Conservation (phyloP, 1,139 yeast genomes). For the Geotrichum bryndzae region DNA sequence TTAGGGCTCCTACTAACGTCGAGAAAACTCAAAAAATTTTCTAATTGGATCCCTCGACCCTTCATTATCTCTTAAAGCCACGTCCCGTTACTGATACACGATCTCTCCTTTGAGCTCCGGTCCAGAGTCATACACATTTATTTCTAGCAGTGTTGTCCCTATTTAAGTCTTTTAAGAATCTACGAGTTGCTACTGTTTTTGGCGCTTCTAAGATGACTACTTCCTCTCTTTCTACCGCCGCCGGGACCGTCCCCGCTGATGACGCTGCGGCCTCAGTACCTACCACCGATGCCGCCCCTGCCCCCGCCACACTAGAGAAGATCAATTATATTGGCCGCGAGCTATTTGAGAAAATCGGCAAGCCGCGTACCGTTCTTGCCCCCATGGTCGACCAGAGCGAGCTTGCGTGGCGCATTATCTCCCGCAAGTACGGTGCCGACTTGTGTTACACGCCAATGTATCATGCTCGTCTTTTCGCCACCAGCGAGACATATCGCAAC, state of each 20-base stretch:
- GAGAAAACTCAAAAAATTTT: background rate
- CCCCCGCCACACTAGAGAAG: background rate
- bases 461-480: conserved; percentile 86
- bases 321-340: conserved; percentile 50
- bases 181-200: background rate
- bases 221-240: background rate
- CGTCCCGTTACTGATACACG: background rate
- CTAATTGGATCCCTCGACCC: background rate
- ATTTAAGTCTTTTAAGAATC: background rate
- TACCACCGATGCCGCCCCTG: background rate
- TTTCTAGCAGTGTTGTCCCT: background rate
- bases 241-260: background rate
- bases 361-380: conserved; percentile 82
- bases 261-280: background rate
- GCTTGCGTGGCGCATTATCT: conserved; percentile 87
- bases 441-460: conserved; percentile 96
- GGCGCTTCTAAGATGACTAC: conserved; percentile 3
- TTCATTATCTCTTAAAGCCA: background rate
- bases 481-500: conserved; percentile 69
- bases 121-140: background rate
- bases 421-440: conserved; percentile 86
- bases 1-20: background rate
- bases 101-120: background rate
- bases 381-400: conserved; percentile 99
- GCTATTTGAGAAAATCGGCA: conserved; percentile 61